phyloP scores from a whole-genome alignment of 345 rosid genomes.

The Noccaea bulbosa region DNA sequence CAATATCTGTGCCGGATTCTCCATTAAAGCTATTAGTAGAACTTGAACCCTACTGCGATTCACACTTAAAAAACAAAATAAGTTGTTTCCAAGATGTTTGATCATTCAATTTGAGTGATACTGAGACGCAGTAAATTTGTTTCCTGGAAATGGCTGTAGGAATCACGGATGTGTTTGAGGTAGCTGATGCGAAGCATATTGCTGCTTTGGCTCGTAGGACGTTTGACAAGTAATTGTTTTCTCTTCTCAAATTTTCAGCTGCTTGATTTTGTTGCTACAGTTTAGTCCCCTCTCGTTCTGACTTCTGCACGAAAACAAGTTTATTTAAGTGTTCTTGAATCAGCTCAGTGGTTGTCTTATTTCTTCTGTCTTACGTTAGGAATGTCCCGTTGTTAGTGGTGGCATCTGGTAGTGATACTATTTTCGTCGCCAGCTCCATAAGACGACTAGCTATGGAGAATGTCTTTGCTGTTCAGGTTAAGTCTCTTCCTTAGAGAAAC shows the following conservation, averaged over 20 bases:
- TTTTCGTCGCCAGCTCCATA: slow-evolving; percentile 74
- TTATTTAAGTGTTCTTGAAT: not conserved
- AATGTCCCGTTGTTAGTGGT: slow-evolving; percentile 86
- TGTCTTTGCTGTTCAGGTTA: slow-evolving; percentile 91
- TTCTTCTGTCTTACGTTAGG: slow-evolving; percentile 41
- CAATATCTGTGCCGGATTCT: slow-evolving; percentile 43
- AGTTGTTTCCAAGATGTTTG: not conserved
- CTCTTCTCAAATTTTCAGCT: not conserved
- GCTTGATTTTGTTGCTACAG: slow-evolving; percentile 1
- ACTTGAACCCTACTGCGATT: not conserved
- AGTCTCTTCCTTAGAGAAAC: slow-evolving; percentile 3
- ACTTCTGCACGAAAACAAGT: not conserved
- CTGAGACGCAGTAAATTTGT: not conserved
- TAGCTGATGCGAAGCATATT: slow-evolving; percentile 80
- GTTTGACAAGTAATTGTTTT: slow-evolving; percentile 56
- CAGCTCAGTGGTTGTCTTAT: not conserved
- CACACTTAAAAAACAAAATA: not conserved
- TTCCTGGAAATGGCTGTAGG: slow-evolving; percentile 47
- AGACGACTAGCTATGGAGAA: slow-evolving; percentile 73
- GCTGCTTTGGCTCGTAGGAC: slow-evolving; percentile 68
- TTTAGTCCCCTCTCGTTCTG: not conserved
- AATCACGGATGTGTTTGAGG: slow-evolving; percentile 52
- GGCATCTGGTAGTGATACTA: slow-evolving; percentile 89
- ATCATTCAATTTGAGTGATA: not conserved
- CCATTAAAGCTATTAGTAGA: slow-evolving; percentile 46